These are phyloP conservation scores for Lepidium africanum DNA, from an alignment of 345 rosid genomes.

Conservation along the genomic window DNA sequence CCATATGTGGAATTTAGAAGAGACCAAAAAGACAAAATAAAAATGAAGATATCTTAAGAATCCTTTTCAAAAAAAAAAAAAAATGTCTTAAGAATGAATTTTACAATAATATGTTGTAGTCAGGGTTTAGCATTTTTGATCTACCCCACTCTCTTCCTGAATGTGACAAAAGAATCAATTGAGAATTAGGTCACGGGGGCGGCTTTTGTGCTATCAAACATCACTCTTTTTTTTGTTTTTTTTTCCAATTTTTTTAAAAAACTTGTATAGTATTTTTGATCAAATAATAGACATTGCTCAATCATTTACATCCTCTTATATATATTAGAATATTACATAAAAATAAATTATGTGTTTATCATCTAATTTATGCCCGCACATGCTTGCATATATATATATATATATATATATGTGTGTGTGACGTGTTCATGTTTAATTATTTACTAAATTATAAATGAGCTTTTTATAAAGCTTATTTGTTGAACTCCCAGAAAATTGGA, in stretches of 20 bases:
- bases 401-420: background rate
- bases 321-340: slow-evolving; percentile 1
- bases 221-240: background rate
- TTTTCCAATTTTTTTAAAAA: background rate
- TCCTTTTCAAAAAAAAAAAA: too few relatives aligned
- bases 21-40: slow-evolving; percentile 29
- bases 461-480: background rate
- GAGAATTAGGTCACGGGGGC: slow-evolving; percentile 34
- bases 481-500: slow-evolving; percentile 13
- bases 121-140: slow-evolving; percentile 29
- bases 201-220: slow-evolving; percentile 33
- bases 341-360: background rate
- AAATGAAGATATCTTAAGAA: slow-evolving; percentile 19
- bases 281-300: slow-evolving; percentile 29
- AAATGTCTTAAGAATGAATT: slow-evolving; percentile 16
- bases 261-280: slow-evolving; percentile 12
- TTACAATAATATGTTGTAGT: slow-evolving; percentile 30
- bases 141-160: slow-evolving; percentile 29
- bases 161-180: slow-evolving; percentile 33
- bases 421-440: background rate
- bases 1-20: slow-evolving; percentile 20
- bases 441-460: background rate
- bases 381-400: too few relatives aligned
- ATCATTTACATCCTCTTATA: slow-evolving; percentile 23
- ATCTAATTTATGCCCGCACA: background rate